These are phyloP conservation scores for Scheffersomyces segobiensis DNA, from an alignment of 1,139 yeast species.

Conservation along the genomic window DNA sequence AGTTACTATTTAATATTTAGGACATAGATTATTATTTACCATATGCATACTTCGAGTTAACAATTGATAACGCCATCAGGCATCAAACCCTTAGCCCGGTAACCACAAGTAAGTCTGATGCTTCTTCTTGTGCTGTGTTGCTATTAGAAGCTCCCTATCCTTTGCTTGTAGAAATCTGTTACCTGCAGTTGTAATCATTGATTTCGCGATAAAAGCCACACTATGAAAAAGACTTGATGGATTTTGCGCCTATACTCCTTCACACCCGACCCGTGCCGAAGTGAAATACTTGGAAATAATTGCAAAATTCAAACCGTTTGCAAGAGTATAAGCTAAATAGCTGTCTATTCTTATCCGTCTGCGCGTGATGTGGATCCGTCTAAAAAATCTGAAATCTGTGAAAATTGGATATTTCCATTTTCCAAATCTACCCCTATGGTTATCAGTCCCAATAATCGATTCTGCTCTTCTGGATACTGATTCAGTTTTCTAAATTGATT, in stretches of 20 bases:
- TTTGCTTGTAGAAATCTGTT: background rate
- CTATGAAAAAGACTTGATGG: background rate
- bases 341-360: background rate
- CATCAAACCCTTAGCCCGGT: no score
- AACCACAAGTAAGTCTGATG: background rate
- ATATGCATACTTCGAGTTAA: background rate
- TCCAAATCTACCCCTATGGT: background rate
- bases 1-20: slow-evolving; percentile 19
- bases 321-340: background rate
- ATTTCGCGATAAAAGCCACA: background rate
- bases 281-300: background rate
- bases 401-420: background rate
- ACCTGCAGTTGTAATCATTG: background rate
- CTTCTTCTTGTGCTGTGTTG: background rate
- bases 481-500: no score
- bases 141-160: background rate
- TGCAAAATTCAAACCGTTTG: background rate
- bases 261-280: slow-evolving; percentile 6
- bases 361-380: background rate
- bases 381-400: background rate
- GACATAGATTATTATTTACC: background rate
- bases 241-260: background rate
- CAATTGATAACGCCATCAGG: background rate
- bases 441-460: background rate
- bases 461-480: background rate